Evolutionary conservation across 2,329 filamentous ascomycete species (phyloP), one percentile per base, ranked within the genome.

Genomic region (Arachnomyces sp.): DNA sequence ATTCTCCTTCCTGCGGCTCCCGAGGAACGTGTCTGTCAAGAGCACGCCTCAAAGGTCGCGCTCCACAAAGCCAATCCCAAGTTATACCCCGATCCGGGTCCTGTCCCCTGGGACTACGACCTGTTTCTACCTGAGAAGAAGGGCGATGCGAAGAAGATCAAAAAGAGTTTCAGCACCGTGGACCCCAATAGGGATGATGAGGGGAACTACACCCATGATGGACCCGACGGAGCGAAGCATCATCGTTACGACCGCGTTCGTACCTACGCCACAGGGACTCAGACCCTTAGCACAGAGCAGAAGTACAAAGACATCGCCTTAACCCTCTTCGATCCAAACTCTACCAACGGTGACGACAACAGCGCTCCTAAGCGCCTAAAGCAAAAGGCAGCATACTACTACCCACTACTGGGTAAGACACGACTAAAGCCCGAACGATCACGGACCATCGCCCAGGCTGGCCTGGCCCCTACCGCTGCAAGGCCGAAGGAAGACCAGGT

Each of bases 321-420:
- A 36, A 73, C 75, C 1, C 57, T 82, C 28, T 74, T 77, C 51
- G 70, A 80, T 48, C 66, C 70, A 0, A 64, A 59, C 34, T 46
- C 48, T 13, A 51, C 56, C 18, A 46, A 48, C 32, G 34, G 43
- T 16, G 30, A 43, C 12, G 29, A 42, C 28, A 49, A 42, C 12
- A 29, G 33, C 20, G 8, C 31, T 18, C 18, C 28, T 13, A 13
- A 34, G 14, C 47, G 51, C 6, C 49, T 55, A 14, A 66, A 62
- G 43, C 63, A 65, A 37, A 73, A 72, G 52, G 77, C 66, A 1
- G 77, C 77, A 11, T 81, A 78, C 56, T 77, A 77, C 55, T 81
- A 81, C 45, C 76, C 77, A 0, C 72, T 81, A 39, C 58, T 71
- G 14, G 70, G 73, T 52, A 71, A 73, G 53, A 72, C 72, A n/a